A percentile compares a stretch with the other conserved stretches of the same genome.
phyloP scores from a whole-genome alignment of 23 red algal genomes.

The Gracilariopsis chorda region DNA sequence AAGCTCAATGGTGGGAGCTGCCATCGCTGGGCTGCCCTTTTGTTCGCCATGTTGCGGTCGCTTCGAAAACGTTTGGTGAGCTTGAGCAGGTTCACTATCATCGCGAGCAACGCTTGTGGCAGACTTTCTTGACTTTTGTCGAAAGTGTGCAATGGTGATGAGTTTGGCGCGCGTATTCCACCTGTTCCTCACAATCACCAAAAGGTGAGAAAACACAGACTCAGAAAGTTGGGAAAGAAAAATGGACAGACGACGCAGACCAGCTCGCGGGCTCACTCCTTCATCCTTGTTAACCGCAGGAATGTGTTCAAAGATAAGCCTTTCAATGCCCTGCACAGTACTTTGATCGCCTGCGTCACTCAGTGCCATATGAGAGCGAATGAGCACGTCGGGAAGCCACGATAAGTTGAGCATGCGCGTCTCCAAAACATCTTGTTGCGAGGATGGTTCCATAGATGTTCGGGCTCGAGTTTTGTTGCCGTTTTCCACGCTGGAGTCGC shows the following conservation, averaged over 20 bases:
- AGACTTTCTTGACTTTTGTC: conserved; percentile 1
- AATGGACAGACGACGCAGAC: conserved; percentile 25
- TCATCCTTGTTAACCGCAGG: conserved; percentile 16
- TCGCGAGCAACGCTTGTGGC: neutral
- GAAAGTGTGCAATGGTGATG: neutral
- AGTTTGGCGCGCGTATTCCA: neutral
- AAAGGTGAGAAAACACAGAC: neutral
- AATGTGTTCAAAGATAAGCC: conserved; percentile 47
- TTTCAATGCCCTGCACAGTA: conserved; percentile 17
- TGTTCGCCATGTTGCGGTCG: neutral
- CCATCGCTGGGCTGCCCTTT: neutral
- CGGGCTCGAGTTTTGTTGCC: neutral
- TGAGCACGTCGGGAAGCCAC: conserved; percentile 39
- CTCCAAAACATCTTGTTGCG: conserved; percentile 5
- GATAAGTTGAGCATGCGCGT: neutral
- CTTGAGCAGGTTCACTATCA: neutral
- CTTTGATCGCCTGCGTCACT: conserved; percentile 22
- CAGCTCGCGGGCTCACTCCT: neutral
- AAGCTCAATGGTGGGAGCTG: conserved; percentile 3
- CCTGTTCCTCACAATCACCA: neutral
- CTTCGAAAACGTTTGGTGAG: conserved; percentile 32
- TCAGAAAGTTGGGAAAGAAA: conserved; percentile 13
- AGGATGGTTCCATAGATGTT: neutral
- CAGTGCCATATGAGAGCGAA: conserved; percentile 4
- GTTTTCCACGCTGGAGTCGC: neutral